Conservation (phyloP, 139 green algal species). For the Micractinium conductrix region DNA sequence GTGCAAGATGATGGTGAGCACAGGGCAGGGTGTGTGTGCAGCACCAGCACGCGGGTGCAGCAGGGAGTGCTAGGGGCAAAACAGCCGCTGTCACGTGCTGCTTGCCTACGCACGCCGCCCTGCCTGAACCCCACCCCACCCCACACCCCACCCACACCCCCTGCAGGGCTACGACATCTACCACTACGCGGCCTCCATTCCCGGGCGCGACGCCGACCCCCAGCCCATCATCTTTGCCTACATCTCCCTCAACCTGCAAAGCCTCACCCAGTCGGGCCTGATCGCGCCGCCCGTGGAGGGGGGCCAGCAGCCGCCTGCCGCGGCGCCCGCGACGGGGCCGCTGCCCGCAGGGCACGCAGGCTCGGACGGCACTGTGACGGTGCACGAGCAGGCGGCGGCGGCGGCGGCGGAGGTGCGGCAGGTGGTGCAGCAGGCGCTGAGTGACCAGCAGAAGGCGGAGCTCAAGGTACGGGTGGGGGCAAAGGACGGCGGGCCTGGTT, state of each 20-base stretch:
- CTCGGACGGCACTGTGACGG: neutral
- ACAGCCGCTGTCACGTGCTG: too few species aligned
- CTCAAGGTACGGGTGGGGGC: too few species aligned
- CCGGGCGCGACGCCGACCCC: conserved; percentile 50
- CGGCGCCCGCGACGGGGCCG: neutral
- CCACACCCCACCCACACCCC: neutral
- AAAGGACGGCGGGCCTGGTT: too few species aligned
- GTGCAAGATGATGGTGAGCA: conserved; percentile 69
- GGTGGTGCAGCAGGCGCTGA: neutral
- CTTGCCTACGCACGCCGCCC: too few species aligned
- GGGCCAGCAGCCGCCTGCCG: neutral
- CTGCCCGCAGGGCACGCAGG: neutral
- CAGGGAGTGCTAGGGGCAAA: too few species aligned
- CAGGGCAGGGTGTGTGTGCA: neutral
- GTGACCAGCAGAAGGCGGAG: conserved; percentile 34
- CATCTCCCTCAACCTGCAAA: conserved; percentile 93
- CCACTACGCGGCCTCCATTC: conserved; percentile 54
- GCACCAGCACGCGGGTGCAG: too few species aligned
- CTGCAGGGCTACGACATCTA: conserved; percentile 70
- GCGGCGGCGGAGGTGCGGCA: neutral
- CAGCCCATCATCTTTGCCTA: conserved; percentile 90
- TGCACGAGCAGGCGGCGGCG: neutral
- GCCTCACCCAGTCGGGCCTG: conserved; percentile 42
- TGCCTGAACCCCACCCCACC: neutral
- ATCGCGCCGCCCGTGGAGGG: neutral